Percentiles rank a stretch among this genome's conserved stretches.
These are phyloP conservation scores for Aspergillus viridinutans DNA, from an alignment of 2,329 filamentous ascomycete species.

Conservation along the genomic window DNA sequence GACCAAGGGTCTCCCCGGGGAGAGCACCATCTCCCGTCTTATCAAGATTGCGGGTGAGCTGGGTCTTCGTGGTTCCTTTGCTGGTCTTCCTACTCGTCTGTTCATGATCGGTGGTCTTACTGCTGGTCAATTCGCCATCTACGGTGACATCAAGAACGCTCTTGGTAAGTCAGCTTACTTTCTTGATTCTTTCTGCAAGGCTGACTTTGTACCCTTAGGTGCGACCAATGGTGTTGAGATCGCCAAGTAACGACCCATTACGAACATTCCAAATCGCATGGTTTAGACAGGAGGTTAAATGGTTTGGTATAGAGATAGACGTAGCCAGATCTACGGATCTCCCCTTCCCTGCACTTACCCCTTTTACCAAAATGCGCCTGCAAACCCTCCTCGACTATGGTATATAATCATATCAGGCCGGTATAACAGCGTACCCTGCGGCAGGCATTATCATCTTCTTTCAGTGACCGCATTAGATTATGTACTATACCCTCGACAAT, in stretches of 20 bases:
- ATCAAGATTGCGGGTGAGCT: conserved; percentile 88
- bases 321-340: background rate
- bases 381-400: background rate
- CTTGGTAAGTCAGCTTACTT: conserved; percentile 39
- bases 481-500: background rate
- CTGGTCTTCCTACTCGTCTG: conserved; percentile 68
- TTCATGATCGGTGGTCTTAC: conserved; percentile 63
- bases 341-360: background rate
- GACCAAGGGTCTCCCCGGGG: conserved; percentile 80
- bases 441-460: background rate
- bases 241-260: conserved; percentile 33
- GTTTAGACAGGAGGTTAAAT: background rate
- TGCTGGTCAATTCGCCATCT: conserved; percentile 83
- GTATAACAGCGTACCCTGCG: background rate
- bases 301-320: background rate
- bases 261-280: background rate
- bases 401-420: background rate
- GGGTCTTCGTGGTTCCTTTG: conserved; percentile 71
- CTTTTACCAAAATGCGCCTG: background rate
- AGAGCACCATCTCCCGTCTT: conserved; percentile 74
- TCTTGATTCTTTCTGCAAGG: background rate
- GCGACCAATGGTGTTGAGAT: conserved; percentile 76
- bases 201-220: conserved; percentile 22
- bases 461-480: background rate
- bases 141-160: conserved; percentile 68